phyloP scores from a whole-genome alignment of 257 asterid species.

The Pogostemon cablin region DNA sequence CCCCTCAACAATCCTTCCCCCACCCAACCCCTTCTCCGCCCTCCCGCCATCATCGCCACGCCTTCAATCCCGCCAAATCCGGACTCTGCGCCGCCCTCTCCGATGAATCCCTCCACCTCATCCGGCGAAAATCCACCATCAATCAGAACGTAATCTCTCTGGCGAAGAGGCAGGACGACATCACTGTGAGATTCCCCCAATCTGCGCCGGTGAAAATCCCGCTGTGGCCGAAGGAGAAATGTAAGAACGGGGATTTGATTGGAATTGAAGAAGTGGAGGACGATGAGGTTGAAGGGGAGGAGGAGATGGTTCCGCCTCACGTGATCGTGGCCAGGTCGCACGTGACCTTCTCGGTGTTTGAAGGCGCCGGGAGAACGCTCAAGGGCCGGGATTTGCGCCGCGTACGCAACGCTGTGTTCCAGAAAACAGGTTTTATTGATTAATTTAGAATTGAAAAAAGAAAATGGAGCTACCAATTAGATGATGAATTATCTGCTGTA shows the following conservation, averaged over 20 bases:
- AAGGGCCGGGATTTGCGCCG: slow-evolving; percentile 86
- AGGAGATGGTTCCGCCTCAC: slow-evolving; percentile 93
- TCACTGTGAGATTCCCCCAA: slow-evolving; percentile 46
- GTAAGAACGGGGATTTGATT: slow-evolving; percentile 22
- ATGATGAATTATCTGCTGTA: slow-evolving; percentile 25
- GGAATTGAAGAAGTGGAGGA: slow-evolving; percentile 53
- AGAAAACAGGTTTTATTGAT: slow-evolving; percentile 88
- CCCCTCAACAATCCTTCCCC: slow-evolving; percentile 28
- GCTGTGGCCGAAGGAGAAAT: slow-evolving; percentile 52
- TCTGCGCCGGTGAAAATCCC: slow-evolving; percentile 92
- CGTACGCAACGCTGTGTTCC: slow-evolving; percentile 85
- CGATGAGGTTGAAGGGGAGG: slow-evolving; percentile 34
- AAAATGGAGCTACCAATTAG: slow-evolving; percentile 20
- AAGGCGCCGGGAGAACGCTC: slow-evolving; percentile 86
- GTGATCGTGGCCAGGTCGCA: slow-evolving; percentile 88
- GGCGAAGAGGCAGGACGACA: slow-evolving; percentile 44
- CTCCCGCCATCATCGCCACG: slow-evolving; percentile 35
- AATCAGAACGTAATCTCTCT: slow-evolving; percentile 41
- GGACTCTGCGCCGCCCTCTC: slow-evolving; percentile 76
- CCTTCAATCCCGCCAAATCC: slow-evolving; percentile 37
- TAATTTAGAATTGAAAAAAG: slow-evolving; percentile 30
- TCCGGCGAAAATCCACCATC: slow-evolving; percentile 57
- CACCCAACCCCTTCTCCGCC: slow-evolving; percentile 37
- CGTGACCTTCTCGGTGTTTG: slow-evolving; percentile 89
- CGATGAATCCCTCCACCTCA: slow-evolving; percentile 48